Base-by-base conservation (phyloP, 352 stramenopile species). In the Pythium apleroticum region DNA sequence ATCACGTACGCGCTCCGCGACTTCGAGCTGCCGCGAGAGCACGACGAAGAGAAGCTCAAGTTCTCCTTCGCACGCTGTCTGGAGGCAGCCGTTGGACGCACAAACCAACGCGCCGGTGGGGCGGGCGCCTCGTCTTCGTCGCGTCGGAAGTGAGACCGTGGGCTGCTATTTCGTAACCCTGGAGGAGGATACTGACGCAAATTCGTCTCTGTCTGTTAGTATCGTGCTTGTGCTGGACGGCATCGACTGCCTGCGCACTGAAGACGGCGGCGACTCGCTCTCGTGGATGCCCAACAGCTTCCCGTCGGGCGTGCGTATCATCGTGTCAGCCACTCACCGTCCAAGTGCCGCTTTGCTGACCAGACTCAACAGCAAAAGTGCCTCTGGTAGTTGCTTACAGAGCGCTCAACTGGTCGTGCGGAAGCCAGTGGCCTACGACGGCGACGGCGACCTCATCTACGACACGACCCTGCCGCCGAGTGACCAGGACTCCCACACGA, bases 21-120 rank as follows among this genome's bases (percentile, higher is more conserved):
- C 25, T 95, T 95, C 55, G 86, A 95, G 55, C 71, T 93, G 8
- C 84, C 84, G 12, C 80, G 70, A 28, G 84, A 92, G 27, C 78
- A 93, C 63, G 84, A 95, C 45, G 86, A 95, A 61, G 84, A 95
- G 55, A 93, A 93, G 60, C 78, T 95, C 65, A 93, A 92, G 63
- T 95, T 93, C 24, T 93, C 86, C 0, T 84, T 95, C 22, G 81
- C 68, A 24, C 77, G 86, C 9, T 95, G 86, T 52, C 75, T 95
- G 24, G 84, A 93, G 60, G 84, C 80, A 25, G 86, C 81, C 1
- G 77, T 86, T 8, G 75, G 81, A 57, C 76, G 56, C 71, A 67
- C 30, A 50, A 87, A n/a, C 68, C 35, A 68, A 49, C 46, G 48
- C 19, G 61, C 20, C 1, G 37, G 37, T 24, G 61, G 66, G 3